These are phyloP conservation scores for Tricholoma hemisulphureum DNA, from an alignment of 768 basidiomycete genomes.

Conservation along the genomic window DNA sequence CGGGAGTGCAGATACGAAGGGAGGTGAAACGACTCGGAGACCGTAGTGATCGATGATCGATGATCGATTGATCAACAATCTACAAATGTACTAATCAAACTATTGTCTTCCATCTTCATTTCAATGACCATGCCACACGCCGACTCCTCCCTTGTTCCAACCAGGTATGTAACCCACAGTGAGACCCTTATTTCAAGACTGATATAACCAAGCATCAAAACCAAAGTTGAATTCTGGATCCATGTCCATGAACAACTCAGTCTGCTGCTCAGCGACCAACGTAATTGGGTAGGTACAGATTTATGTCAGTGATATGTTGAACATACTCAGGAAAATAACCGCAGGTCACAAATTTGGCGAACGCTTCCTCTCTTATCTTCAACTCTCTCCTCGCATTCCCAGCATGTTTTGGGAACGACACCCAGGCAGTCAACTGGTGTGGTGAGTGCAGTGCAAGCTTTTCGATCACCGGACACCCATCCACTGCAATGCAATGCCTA, in stretches of 20 bases:
- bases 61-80: slow-evolving; percentile 11
- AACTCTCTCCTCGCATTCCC: slow-evolving; percentile 70
- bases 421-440: slow-evolving; percentile 87
- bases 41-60: too few species aligned
- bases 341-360: slow-evolving; percentile 85
- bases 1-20: not conserved
- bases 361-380: slow-evolving; percentile 79
- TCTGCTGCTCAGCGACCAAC: slow-evolving; percentile 60
- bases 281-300: slow-evolving; percentile 65
- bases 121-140: slow-evolving; percentile 73
- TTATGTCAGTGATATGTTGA: not conserved
- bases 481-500: not conserved
- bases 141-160: slow-evolving; percentile 72
- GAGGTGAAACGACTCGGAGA: not conserved
- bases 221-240: slow-evolving; percentile 78
- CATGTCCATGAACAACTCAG: slow-evolving; percentile 68
- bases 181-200: not conserved
- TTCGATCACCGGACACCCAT: not conserved
- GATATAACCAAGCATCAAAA: slow-evolving; percentile 45
- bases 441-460: slow-evolving; percentile 52
- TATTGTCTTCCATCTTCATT: slow-evolving; percentile 28
- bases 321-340: not conserved
- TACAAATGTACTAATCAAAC: too few species aligned
- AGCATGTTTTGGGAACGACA: slow-evolving; percentile 58
- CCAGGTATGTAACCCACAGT: slow-evolving; percentile 30